Conservation (phyloP, 2,329 filamentous ascomycete genomes). For the Aurifilum marmelostoma region DNA sequence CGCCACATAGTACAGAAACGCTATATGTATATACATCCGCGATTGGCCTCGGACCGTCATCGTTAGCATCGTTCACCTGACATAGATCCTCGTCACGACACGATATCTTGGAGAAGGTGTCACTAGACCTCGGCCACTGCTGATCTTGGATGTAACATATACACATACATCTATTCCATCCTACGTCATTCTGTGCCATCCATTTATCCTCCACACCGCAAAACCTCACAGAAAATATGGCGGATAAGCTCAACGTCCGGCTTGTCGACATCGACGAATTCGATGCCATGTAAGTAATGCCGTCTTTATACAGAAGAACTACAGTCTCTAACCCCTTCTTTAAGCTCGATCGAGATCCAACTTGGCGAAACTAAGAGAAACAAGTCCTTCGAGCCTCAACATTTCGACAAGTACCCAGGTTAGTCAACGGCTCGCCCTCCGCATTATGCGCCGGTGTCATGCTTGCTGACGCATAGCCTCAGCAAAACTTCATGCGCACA, state of each 20-base stretch:
- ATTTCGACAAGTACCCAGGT: conserved; percentile 41
- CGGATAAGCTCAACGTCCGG: conserved; percentile 41
- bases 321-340: neutral
- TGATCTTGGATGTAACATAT: neutral
- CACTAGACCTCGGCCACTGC: neutral
- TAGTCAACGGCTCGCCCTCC: conserved; percentile 22
- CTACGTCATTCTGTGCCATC: neutral
- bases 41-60: no score
- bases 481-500: conserved; percentile 62
- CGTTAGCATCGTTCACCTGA: neutral
- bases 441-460: neutral
- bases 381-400: neutral
- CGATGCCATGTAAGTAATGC: conserved; percentile 53
- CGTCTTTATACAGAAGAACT: neutral
- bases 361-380: conserved; percentile 23
- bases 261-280: conserved; percentile 56
- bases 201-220: neutral
- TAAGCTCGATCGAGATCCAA: conserved; percentile 46
- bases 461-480: conserved; percentile 17
- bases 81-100: neutral
- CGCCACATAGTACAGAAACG: neutral
- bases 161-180: neutral
- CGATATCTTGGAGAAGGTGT: no score
- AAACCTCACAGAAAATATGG: neutral
- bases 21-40: no score